A percentile compares a stretch with the other conserved stretches of the same genome.
These are phyloP conservation scores for Suhomyces coccinellae DNA, from an alignment of 1,139 yeast genomes.

Conservation along the genomic window DNA sequence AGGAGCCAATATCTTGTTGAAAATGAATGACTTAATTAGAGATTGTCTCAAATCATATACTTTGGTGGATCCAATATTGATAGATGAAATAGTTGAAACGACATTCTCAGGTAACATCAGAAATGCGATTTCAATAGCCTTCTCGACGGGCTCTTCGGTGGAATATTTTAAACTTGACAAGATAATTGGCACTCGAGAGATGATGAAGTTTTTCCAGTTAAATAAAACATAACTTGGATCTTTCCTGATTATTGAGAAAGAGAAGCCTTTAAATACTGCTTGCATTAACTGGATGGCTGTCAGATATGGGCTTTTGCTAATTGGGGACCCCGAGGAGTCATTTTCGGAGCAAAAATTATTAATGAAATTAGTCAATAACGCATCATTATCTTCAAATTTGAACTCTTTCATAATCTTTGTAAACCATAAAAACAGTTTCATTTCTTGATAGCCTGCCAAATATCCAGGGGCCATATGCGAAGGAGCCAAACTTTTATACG, in stretches of 20 bases:
- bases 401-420: conserved; percentile 28
- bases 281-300: conserved; percentile 25
- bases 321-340: conserved; percentile 11
- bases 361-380: conserved; percentile 12
- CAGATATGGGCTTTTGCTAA: conserved; percentile 12
- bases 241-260: conserved; percentile 19
- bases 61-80: conserved; percentile 17
- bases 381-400: conserved; percentile 22
- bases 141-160: conserved; percentile 15
- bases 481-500: conserved; percentile 12
- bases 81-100: conserved; percentile 11
- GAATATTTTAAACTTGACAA: conserved; percentile 18
- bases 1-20: conserved; percentile 38
- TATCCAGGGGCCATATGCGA: conserved; percentile 10
- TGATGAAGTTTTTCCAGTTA: conserved; percentile 40
- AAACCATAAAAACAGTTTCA: conserved; percentile 36
- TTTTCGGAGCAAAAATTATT: conserved; percentile 13
- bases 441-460: conserved; percentile 9
- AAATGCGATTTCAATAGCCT: conserved; percentile 19
- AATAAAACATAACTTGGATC: conserved; percentile 26
- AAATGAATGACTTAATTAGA: conserved; percentile 52
- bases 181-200: conserved; percentile 31
- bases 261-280: conserved; percentile 23
- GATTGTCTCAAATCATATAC: conserved; percentile 56
- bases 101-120: conserved; percentile 16